A percentile compares a stretch with the other conserved stretches of the same genome.
These are phyloP conservation scores for Chytriomyces sp. DNA, from an alignment of 192 early-diverging fungal genomes.

Conservation along the genomic window DNA sequence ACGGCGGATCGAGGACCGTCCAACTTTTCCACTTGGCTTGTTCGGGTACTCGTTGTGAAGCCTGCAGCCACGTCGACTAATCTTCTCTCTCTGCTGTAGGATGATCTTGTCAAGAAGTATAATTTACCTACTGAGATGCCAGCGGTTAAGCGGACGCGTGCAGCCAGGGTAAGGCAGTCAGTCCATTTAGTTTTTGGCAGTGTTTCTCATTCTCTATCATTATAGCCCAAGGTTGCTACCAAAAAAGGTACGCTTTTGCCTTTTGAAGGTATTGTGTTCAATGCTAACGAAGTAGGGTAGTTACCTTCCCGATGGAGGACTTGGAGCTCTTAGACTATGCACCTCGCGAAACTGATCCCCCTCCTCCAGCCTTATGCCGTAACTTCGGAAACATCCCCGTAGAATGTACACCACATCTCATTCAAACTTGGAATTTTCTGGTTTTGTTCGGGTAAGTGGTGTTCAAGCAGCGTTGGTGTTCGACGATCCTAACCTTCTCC, in stretches of 20 bases:
- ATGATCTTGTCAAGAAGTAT: conserved; percentile 47
- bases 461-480: not conserved
- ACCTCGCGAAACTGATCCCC: conserved; percentile 36
- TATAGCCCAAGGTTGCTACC: too few relatives aligned
- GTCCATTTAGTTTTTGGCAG: not conserved
- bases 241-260: too few relatives aligned
- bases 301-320: conserved; percentile 82
- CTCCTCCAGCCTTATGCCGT: conserved; percentile 44
- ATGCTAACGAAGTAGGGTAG: too few relatives aligned
- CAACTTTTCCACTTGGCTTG: conserved; percentile 72
- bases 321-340: conserved; percentile 63
- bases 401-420: conserved; percentile 44
- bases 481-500: not conserved
- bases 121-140: conserved; percentile 37
- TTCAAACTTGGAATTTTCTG: conserved; percentile 73
- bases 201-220: not conserved
- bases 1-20: conserved; percentile 61
- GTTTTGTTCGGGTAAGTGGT: conserved; percentile 56
- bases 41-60: conserved; percentile 52
- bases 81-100: conserved; percentile 3
- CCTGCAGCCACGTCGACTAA: not conserved
- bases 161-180: not conserved
- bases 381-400: conserved; percentile 53
- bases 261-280: too few relatives aligned
- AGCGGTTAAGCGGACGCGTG: not conserved